Evolutionary conservation across 2,329 filamentous ascomycete species (phyloP).

Genomic region (Hypomyces rosellus): DNA sequence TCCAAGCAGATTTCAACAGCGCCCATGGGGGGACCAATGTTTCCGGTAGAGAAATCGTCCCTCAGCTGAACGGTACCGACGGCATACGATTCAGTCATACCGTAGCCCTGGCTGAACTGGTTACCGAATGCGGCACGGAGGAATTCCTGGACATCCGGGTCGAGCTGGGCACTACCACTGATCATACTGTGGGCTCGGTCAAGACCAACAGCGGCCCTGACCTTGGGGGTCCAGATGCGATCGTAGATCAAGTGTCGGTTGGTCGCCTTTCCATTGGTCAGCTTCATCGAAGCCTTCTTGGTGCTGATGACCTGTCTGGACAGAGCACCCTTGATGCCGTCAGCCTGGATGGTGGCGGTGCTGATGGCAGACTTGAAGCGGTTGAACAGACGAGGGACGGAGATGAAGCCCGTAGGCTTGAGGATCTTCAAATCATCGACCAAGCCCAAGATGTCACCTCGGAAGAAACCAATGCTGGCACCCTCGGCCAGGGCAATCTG

Average conservation of each 20-base stretch:
- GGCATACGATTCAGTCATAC: constrained; percentile 89
- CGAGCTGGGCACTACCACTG: constrained; percentile 84
- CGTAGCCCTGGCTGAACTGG: constrained; percentile 81
- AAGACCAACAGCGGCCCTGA: constrained; percentile 74
- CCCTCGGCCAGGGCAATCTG: constrained; percentile 67
- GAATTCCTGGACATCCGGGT: constrained; percentile 83
- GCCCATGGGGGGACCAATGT: constrained; percentile 68
- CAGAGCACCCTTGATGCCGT: constrained; percentile 73
- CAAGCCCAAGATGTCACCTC: constrained; percentile 78
- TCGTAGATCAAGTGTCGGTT: constrained; percentile 76
- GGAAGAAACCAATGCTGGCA: constrained; percentile 81
- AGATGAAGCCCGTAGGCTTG: constrained; percentile 74
- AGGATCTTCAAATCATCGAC: constrained; percentile 89
- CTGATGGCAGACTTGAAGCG: constrained; percentile 81
- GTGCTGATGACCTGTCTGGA: constrained; percentile 72
- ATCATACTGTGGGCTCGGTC: constrained; percentile 68
- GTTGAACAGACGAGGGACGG: constrained; percentile 88
- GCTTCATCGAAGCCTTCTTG: constrained; percentile 73
- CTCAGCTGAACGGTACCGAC: constrained; percentile 62
- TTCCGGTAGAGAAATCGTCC: constrained; percentile 69
- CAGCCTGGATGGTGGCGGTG: constrained; percentile 67
- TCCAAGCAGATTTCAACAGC: constrained; percentile 70
- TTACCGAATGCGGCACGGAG: constrained; percentile 76
- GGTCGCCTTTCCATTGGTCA: constrained; percentile 65
- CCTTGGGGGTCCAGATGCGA: constrained; percentile 86